Evolutionary conservation across 805 yeast genomes (phyloP).

Genomic region (Schizosaccharomyces octosporus): DNA sequence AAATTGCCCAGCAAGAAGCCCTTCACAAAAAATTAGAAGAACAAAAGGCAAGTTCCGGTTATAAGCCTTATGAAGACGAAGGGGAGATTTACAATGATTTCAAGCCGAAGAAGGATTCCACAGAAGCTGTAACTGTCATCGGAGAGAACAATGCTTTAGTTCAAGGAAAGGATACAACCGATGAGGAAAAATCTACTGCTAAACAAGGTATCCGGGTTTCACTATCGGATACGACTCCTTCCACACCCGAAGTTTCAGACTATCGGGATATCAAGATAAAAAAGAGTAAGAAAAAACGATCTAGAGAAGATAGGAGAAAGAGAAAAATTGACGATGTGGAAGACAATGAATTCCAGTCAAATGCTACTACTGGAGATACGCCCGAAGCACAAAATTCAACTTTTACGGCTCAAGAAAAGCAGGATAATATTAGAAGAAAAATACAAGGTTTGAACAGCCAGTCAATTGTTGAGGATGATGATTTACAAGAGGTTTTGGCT

Average conservation of each 20-base stretch:
- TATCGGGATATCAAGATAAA: constrained; percentile 18
- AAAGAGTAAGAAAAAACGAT: constrained; percentile 20
- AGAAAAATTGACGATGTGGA: constrained; percentile 12
- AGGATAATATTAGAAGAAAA: constrained; percentile 7
- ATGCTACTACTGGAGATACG: constrained; percentile 3
- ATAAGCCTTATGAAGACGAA: constrained; percentile 8
- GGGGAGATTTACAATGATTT: neutral
- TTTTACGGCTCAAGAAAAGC: constrained; percentile 4
- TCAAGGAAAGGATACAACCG: neutral
- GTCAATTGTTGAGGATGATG: constrained; percentile 15
- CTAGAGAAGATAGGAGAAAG: constrained; percentile 17
- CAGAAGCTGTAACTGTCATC: neutral
- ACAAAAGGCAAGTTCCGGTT: constrained; percentile 5
- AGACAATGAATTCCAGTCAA: constrained; percentile 8
- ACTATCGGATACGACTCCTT: neutral
- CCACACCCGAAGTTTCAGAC: constrained; percentile 10
- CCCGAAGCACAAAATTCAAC: constrained; percentile 14
- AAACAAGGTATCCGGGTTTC: neutral
- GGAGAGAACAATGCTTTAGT: neutral
- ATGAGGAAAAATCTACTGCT: neutral
- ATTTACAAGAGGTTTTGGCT: constrained; percentile 15
- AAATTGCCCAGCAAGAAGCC: constrained; percentile 15
- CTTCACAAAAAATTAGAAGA: constrained; percentile 10
- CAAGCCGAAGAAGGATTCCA: neutral
- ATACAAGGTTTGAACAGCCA: constrained; percentile 12